Evolutionary conservation across 2,329 filamentous ascomycete species (phyloP), one percentile per base, ranked within the genome.

Genomic region (Penicillium sp.): DNA sequence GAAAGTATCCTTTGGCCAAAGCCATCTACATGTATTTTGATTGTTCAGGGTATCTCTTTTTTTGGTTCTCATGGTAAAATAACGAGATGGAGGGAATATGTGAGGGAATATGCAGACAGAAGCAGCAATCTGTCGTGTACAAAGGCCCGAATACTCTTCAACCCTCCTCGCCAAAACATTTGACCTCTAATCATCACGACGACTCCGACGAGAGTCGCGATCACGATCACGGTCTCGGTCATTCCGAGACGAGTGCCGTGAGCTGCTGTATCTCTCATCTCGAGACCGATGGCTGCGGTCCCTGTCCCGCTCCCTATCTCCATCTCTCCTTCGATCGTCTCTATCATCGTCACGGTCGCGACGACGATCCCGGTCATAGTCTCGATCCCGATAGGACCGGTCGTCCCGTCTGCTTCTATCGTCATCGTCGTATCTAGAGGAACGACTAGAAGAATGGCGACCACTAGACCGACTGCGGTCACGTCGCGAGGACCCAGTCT

Each of bases 341-440:
- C 48, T 56, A 40, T 59, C 58, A 41, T 57, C 58, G 53, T 59
- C 63, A n/a, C 58, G 59, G 42, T 67, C 63, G 6, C 64, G 60
- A 44, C 69, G 66, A 35, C 64, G 62, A 44, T 70, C 65, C 26
- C 61, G 59, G 39, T 62, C 59, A 40, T 51, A 45, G 31, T 64
- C 62, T 26, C 57, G 54, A 33, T 64, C 61, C 24, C 63, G 63
- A 51, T 67, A 64, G 39, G 68, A 60, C 31, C 67, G 64, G 48
- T 71, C 65, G 49, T 66, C 63, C 42, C 56, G 60, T 29, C 62
- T 56, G 21, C 61, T 64, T 42, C 58, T 56, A 51, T 60, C 65
- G 28, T 63, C 64, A 55, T 75, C 73, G 6, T 66, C 64, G 50
- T 70, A 64, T 37, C 63, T 63, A 34, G 66, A 68, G 29, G 66